Base-by-base conservation (phyloP, 2,329 filamentous ascomycete genomes). In the Parafenestella ontariensis region DNA sequence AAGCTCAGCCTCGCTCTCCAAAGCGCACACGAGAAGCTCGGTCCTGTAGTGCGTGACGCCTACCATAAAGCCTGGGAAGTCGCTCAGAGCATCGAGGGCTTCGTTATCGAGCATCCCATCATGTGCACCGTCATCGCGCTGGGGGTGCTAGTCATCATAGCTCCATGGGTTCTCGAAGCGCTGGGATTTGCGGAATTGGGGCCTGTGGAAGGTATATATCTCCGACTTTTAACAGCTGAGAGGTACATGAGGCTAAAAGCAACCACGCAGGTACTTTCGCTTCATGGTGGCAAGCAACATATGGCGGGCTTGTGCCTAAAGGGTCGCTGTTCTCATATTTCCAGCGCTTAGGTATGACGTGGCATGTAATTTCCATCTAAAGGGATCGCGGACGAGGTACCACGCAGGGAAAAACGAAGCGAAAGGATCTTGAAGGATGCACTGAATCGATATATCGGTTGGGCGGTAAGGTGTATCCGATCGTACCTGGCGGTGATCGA, bases 301-400 rank as follows among this genome's bases (percentile, higher is more conserved):
- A 79, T 60, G 64, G 61, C 2, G 77, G 76, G 1, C 71, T 71
- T 42, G 76, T 80, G 46, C 74, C 77, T 0, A 74, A 74, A 52
- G 69, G 68, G 0, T 76, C 77, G 4, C 55, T 81, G n/a, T 78
- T 79, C 53, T 71, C 72, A 2, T 81, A 70, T 46, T 73, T 81
- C 28, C 78, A 80, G 69, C 65, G 75, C 11, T 56, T 80, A 53
- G 77, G 78, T 0, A 80, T 80, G 76, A 65, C 61, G 33, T 71
- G 64, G 69, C 65, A 63, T 37, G 46, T 37, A 28, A 10, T 52
- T 18, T 28, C 39, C 20, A 43, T 51, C 21, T 49, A 17, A 39
- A 18, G 21, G 33, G 15, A 31, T 34, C 31, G n/a, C n/a, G 31
- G 31, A 34, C 13, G 31, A 34, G 13, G 31, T 5, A 34, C 31